Base-by-base conservation (phyloP, 495 filamentous ascomycete genomes). In the Choiromyces venosus region DNA sequence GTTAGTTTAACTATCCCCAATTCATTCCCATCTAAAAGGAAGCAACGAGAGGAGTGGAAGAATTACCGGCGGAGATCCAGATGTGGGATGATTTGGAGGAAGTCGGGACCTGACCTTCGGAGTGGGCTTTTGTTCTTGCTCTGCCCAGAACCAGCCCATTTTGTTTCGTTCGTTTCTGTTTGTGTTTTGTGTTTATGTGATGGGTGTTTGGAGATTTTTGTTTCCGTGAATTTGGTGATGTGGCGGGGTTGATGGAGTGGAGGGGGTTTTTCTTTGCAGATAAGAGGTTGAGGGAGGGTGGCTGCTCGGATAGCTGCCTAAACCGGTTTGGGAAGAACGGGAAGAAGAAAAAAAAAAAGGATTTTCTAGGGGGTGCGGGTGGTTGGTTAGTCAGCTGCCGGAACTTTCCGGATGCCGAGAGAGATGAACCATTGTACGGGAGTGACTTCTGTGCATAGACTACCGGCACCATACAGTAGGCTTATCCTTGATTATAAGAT, bases 61-160 rank as follows among this genome's bases (percentile, higher is more conserved):
- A 86, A 91, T 83, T 88, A 97, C 93, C 39, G 94, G 93, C 81
- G 89, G 90, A 66, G 84, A 81, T 65, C 82, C 83, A 81, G 81
- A 74, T 68, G 77, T 39, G 75, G 77, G 69, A 71, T 82, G 73
- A 74, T 71, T 73, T 76, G 81, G 69, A 69, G 81, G 76, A 19
- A 38, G 71, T 33, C 73, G 40, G 29, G 79, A 77, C 76, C 78
- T 77, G 40, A 74, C 83, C 74, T 83, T 74, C 33, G 87, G 81
- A 65, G 79, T 77, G 66, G 81, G 69, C 38, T 82, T 84, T 71
- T 82, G 82, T 74, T 81, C 82, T 66, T 87, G 81, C 76, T 99
- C 93, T 83, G 93, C 91, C 95, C 95, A 99, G 78, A 99, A 99
- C 96, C 96, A 99, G 75, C 95, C 95, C 95, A 99, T 97, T 65